Conservation (phyloP, 495 filamentous ascomycete species). For the Penicillium waksmanii region DNA sequence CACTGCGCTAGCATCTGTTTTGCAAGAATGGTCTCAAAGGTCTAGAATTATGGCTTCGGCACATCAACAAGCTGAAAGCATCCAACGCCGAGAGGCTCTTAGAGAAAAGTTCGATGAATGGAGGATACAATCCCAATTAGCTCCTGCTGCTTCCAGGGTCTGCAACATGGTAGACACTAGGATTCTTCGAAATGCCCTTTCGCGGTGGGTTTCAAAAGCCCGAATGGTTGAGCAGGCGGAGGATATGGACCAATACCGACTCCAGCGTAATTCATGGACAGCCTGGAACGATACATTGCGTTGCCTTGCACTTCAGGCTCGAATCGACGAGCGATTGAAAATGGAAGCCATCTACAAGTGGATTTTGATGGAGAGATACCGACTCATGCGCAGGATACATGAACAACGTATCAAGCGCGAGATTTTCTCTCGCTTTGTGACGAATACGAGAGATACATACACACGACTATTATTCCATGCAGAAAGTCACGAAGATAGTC, state of each 20-base stretch:
- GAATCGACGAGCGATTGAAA: constrained; percentile 61
- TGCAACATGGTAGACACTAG: constrained; percentile 51
- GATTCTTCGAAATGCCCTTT: constrained; percentile 51
- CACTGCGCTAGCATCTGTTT: constrained; percentile 26
- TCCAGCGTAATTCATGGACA: constrained; percentile 63
- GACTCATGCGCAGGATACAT: constrained; percentile 55
- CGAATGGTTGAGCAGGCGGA: constrained; percentile 57
- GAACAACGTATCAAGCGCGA: constrained; percentile 54
- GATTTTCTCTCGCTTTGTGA: constrained; percentile 47
- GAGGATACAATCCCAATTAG: constrained; percentile 47
- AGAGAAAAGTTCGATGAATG: constrained; percentile 40
- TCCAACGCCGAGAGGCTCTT: constrained; percentile 36
- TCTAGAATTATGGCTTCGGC: constrained; percentile 31
- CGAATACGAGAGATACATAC: constrained; percentile 43
- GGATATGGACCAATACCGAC: constrained; percentile 53
- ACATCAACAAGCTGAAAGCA: constrained; percentile 37
- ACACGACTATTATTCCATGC: constrained; percentile 42
- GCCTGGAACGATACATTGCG: constrained; percentile 70
- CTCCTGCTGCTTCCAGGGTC: constrained; percentile 51
- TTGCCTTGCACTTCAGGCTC: constrained; percentile 52
- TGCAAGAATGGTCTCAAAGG: constrained; percentile 40
- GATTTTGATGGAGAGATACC: constrained; percentile 59
- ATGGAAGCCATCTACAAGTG: constrained; percentile 66
- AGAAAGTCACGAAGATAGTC: constrained; percentile 39
- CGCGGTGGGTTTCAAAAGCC: constrained; percentile 54